phyloP scores from a whole-genome alignment of 202 grass and related monocot species.

The Elaeis oleifera region DNA sequence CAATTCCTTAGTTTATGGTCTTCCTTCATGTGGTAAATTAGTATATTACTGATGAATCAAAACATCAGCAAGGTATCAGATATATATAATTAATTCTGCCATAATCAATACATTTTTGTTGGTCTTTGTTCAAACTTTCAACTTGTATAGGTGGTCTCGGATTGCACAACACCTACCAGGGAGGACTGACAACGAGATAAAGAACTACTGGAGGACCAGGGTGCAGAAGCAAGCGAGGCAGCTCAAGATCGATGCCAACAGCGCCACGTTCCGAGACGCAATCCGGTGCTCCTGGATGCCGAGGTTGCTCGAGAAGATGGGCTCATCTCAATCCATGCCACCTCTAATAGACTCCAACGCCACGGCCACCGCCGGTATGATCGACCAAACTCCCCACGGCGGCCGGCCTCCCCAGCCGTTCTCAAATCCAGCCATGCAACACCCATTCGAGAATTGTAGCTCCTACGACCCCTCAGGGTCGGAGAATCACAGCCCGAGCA shows the following conservation, averaged over 20 bases:
- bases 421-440: not conserved
- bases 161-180: conserved; percentile 92
- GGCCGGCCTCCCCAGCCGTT: not conserved
- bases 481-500: conserved; percentile 22
- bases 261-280: conserved; percentile 73
- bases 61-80: too few relatives aligned
- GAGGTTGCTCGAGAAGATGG: conserved; percentile 66
- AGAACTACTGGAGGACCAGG: conserved; percentile 93
- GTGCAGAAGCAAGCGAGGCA: conserved; percentile 95
- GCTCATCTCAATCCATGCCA: conserved; percentile 20
- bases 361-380: not conserved
- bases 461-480: conserved; percentile 2
- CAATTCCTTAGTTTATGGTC: too few relatives aligned
- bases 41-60: too few relatives aligned
- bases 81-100: too few relatives aligned
- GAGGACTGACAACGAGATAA: conserved; percentile 95
- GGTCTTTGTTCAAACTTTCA: too few relatives aligned
- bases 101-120: too few relatives aligned
- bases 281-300: conserved; percentile 96
- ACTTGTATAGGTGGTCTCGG: conserved; percentile 59
- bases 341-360: too few relatives aligned
- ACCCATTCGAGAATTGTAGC: conserved; percentile 3
- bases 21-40: too few relatives aligned
- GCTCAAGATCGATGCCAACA: conserved; percentile 89
- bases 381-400: not conserved